Conservation (phyloP, 2,329 filamentous ascomycete species). For the Aspergillus spinulosporus region DNA sequence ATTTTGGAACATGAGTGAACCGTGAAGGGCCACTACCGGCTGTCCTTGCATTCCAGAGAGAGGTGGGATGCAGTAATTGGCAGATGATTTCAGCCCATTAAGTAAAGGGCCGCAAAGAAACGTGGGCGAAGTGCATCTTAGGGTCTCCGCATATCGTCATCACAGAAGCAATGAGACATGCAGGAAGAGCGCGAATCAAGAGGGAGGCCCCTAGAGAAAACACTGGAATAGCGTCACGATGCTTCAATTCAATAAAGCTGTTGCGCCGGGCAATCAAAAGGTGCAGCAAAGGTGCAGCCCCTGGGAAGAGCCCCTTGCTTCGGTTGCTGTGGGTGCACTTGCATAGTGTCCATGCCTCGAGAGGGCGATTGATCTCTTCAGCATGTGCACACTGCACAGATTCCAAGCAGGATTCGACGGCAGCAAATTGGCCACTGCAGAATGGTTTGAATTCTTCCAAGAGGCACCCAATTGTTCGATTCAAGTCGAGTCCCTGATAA, state of each 20-base stretch:
- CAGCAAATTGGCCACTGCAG: conserved; percentile 16
- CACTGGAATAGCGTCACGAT: conserved; percentile 13
- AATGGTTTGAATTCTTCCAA: conserved; percentile 16
- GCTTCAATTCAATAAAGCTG: conserved; percentile 16
- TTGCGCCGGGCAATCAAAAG: conserved; percentile 29
- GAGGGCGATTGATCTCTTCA: conserved; percentile 21
- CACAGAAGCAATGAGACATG: conserved; percentile 36
- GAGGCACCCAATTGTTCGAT: conserved; percentile 12
- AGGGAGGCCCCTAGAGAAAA: conserved; percentile 17
- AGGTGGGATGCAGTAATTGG: conserved; percentile 25
- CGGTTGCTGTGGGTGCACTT: conserved; percentile 23
- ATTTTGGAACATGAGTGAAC: conserved; percentile 29
- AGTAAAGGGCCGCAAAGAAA: conserved; percentile 29
- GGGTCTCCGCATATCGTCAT: conserved; percentile 31
- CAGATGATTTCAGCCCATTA: conserved; percentile 26
- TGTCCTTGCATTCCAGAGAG: conserved; percentile 43
- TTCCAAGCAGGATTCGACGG: conserved; percentile 13
- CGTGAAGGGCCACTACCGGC: conserved; percentile 24
- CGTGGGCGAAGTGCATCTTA: conserved; percentile 33
- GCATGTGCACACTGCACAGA: conserved; percentile 18
- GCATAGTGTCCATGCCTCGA: conserved; percentile 24
- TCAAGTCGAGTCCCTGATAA: conserved; percentile 7
- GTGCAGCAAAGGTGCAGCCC: conserved; percentile 18
- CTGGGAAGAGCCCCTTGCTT: conserved; percentile 33
- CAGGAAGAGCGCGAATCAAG: conserved; percentile 23